phyloP scores from a whole-genome alignment of 2,329 filamentous ascomycete species.

The Ophiostoma triangulosporum region DNA sequence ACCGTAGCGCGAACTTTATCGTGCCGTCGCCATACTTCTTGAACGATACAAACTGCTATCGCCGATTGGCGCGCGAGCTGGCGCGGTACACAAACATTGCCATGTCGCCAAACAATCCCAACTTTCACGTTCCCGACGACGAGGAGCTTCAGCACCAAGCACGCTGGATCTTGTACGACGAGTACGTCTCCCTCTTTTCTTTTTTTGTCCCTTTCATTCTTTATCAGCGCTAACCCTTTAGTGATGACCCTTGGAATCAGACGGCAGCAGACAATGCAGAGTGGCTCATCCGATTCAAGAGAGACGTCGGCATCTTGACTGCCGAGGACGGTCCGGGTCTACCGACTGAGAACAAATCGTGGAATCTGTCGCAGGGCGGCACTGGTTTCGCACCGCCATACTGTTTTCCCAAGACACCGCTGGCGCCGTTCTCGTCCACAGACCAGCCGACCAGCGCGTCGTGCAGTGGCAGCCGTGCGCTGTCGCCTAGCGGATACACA shows the following conservation, averaged over 20 bases:
- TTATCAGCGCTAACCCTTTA: constrained; percentile 15
- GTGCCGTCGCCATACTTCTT: constrained; percentile 32
- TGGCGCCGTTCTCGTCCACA: constrained; percentile 22
- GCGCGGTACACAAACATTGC: constrained; percentile 36
- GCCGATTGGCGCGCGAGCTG: constrained; percentile 39
- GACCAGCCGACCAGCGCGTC: constrained; percentile 14
- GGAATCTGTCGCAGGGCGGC: constrained; percentile 37
- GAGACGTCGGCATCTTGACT: constrained; percentile 37
- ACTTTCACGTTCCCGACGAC: constrained; percentile 43
- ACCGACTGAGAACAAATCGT: constrained; percentile 23
- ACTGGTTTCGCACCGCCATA: constrained; percentile 44
- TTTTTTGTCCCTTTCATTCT: background rate
- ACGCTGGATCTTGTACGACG: constrained; percentile 48
- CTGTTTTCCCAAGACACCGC: constrained; percentile 28
- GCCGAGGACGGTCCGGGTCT: constrained; percentile 38
- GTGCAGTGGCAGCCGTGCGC: constrained; percentile 23
- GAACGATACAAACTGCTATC: constrained; percentile 48
- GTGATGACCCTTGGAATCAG: constrained; percentile 51
- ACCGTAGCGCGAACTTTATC: constrained; percentile 9
- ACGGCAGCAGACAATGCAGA: constrained; percentile 50
- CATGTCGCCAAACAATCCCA: constrained; percentile 48
- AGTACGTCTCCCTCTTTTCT: constrained; percentile 31
- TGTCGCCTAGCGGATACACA: constrained; percentile 8
- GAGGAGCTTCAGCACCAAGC: constrained; percentile 52
- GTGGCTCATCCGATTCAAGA: constrained; percentile 51